Percentiles rank a stretch among this genome's conserved stretches.
Evolutionary conservation across 306 rosid species (phyloP).

Genomic region (Herpetospermum pedunculosum): DNA sequence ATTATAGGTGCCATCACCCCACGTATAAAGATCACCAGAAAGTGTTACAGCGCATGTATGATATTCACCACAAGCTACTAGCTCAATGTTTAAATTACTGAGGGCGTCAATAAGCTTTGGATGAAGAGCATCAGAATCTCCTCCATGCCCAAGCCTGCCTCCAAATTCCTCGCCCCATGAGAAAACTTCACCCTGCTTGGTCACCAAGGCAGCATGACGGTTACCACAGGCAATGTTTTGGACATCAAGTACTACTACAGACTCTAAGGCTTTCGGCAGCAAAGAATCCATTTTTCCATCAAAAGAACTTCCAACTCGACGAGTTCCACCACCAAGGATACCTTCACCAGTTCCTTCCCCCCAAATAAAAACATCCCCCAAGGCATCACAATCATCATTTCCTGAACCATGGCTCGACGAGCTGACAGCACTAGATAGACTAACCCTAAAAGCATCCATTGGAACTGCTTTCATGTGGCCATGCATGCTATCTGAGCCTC

Average conservation of each 20-base stretch:
- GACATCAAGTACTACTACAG: slow-evolving; percentile 90
- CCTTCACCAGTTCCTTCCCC: slow-evolving; percentile 97
- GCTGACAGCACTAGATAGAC: slow-evolving; percentile 96
- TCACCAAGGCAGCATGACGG: slow-evolving; percentile 88
- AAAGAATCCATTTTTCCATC: slow-evolving; percentile 71
- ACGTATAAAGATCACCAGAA: slow-evolving; percentile 92
- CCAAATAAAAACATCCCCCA: slow-evolving; percentile 98
- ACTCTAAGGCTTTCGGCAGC: slow-evolving; percentile 91
- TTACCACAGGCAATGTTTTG: slow-evolving; percentile 97
- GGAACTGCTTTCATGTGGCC: slow-evolving; percentile 83
- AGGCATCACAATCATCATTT: slow-evolving; percentile 96
- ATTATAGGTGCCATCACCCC: slow-evolving; percentile 96
- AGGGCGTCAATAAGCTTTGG: slow-evolving; percentile 93
- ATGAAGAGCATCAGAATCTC: slow-evolving; percentile 73
- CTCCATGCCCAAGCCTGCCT: slow-evolving; percentile 99
- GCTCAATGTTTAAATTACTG: slow-evolving; percentile 75
- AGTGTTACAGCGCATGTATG: slow-evolving; percentile 95
- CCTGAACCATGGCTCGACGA: slow-evolving; percentile 99
- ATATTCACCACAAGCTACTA: slow-evolving; percentile 98
- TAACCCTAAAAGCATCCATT: slow-evolving; percentile 95
- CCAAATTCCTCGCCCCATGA: slow-evolving; percentile 99
- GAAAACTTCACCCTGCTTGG: slow-evolving; percentile 94
- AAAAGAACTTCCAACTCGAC: slow-evolving; percentile 55
- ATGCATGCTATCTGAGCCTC: slow-evolving; percentile 90
- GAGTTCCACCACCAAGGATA: slow-evolving; percentile 85